phyloP scores from a whole-genome alignment of 2,329 filamentous ascomycete genomes.

The Fonsecaea erecta region DNA sequence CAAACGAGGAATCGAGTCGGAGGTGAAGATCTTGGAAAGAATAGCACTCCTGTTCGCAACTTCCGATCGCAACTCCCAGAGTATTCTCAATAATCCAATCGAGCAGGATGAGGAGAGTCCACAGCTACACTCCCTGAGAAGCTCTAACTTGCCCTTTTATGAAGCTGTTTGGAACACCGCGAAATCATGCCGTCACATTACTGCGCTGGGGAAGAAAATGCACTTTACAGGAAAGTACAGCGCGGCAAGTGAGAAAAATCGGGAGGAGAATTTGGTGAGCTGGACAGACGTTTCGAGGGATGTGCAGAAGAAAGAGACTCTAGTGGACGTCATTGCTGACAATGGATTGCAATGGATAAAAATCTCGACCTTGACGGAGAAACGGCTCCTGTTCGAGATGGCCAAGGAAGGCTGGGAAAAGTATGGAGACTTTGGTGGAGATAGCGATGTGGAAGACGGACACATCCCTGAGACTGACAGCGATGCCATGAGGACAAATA shows the following conservation, averaged over 20 bases:
- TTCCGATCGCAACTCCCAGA: conserved; percentile 31
- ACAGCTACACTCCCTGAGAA: conserved; percentile 61
- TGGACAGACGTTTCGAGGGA: background rate
- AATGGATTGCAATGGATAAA: conserved; percentile 70
- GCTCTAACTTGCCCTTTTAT: conserved; percentile 69
- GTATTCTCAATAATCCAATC: conserved; percentile 33
- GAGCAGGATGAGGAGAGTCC: conserved; percentile 38
- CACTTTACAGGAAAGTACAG: conserved; percentile 38
- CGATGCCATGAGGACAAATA: conserved; percentile 53
- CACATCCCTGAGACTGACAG: conserved; percentile 40
- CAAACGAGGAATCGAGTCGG: conserved; percentile 53
- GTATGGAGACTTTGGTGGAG: conserved; percentile 48
- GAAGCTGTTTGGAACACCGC: conserved; percentile 67
- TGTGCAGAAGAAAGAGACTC: conserved; percentile 52
- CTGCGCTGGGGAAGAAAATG: conserved; percentile 62
- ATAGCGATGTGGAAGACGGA: conserved; percentile 34
- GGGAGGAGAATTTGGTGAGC: conserved; percentile 21
- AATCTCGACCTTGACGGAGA: conserved; percentile 68
- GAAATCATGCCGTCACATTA: conserved; percentile 61
- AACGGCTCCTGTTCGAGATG: conserved; percentile 68
- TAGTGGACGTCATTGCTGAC: conserved; percentile 68
- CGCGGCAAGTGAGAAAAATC: background rate
- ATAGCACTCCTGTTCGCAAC: conserved; percentile 37
- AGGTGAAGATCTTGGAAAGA: conserved; percentile 55
- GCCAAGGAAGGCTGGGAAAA: conserved; percentile 69